Base-by-base conservation (phyloP, 129 eudicot genomes). In the Pittosporum tobira region DNA sequence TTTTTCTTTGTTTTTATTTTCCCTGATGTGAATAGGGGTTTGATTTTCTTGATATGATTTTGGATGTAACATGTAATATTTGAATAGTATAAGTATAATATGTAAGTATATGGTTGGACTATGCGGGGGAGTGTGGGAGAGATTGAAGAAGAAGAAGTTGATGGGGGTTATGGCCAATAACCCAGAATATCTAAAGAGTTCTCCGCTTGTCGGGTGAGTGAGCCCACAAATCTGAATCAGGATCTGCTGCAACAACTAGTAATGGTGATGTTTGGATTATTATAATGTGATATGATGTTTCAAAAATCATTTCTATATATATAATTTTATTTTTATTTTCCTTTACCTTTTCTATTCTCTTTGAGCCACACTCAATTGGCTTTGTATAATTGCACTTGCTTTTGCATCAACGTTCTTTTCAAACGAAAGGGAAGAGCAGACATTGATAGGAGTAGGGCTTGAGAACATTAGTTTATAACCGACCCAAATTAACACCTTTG, bases 201-300 rank as follows among this genome's bases (percentile, higher is more conserved):
- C 63, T 31, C n/a, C 27, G 47, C 46, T 69, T 57, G 80, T 59
- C 78, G 81, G 73, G 63, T 47, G 60, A 31, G 12, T 51, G 70
- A 60, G 57, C 79, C 93, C 87, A 76, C 93, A 56, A 79, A 83
- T 83, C 93, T 67, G 68, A 79, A 73, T 70, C 71, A 71, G 77
- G 73, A 83, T 83, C 85, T 67, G 49, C 61, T n/a, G n/a, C n/a
- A n/a, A n/a, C n/a, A n/a, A n/a, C n/a, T 61, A 55, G 25, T 50
- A 58, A 31, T 59, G 45, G 6, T 51, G 24, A 46, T 61, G 63
- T 70, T 24, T 36, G 31, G 42, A 51, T 64, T 63, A 61, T 26
- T 68, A 2, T 38, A 23, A 56, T 34, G 31, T 43, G 52, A 27
- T 38, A 27, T 68, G 49, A 60, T 60, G 23, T 36, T 31, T 42